Base-by-base conservation (phyloP, 2,329 filamentous ascomycete species). In the Aspergillus versicolor region DNA sequence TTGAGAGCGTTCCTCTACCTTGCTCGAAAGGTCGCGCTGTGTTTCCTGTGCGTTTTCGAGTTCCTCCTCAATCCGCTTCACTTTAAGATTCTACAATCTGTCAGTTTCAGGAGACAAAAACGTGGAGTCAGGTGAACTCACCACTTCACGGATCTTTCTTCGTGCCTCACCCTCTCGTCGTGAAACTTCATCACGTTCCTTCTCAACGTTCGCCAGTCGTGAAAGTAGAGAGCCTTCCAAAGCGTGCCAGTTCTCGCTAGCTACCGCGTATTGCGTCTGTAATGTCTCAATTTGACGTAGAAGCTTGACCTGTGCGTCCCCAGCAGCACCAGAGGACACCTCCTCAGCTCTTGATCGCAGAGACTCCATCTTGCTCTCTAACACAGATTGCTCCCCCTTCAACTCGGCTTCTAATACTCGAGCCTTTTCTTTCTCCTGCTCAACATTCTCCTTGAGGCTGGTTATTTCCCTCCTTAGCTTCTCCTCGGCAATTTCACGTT, bases 191-290 rank as follows among this genome's bases (percentile, higher is more conserved):
- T 97, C 92, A 55, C 91, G 86, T 73, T 99, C 95, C 70, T 89
- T 94, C 72, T 99, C 94, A 9, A 97, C 79, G 49, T 80, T 88
- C 4, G 87, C 82, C 11, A 94, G 82, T 56, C 92, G 85, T 21
- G 90, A 86, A 50, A 93, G 83, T 32, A 99, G 77, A 2, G 90
- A 95, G 9, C 89, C 85, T 73, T 99, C 93, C 60, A 99, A 95
- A 0, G 92, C 91, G 70, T 97, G 92, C 94, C 95, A 99, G 67
- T 99, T 99, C 69, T 96, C 91, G 64, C 91, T 94, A 1, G 94
- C 94, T 54, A 95, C 87, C 1, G 92, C 87, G 74, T 99, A 96
- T 72, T 99, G 95, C 6, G 90, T 94, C 74, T 99, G 94, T 38
- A 99, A 77, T 0, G 91, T 97, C 77, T 99, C 94, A 53, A 99